Percentiles rank a stretch among this genome's conserved stretches.
phyloP scores from a whole-genome alignment of 192 early-diverging fungal species.

The Gonapodya prolifera region DNA sequence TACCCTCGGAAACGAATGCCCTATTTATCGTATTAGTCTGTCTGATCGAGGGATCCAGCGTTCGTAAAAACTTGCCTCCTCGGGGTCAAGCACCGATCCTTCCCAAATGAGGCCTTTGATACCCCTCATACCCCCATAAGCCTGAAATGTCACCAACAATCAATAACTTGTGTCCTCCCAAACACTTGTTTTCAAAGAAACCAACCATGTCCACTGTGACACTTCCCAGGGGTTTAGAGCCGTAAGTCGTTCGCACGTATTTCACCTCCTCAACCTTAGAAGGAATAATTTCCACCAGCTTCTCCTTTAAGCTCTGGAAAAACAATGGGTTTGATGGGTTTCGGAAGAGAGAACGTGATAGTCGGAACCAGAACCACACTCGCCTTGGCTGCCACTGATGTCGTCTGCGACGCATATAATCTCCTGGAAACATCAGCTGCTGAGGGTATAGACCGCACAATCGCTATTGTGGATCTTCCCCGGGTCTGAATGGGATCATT shows the following conservation, averaged over 20 bases:
- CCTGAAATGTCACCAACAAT: background rate
- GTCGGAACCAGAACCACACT: too few relatives aligned
- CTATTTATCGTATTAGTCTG: conserved; percentile 10
- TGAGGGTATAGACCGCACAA: too few relatives aligned
- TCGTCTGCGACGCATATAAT: too few relatives aligned
- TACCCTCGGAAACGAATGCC: conserved; percentile 96
- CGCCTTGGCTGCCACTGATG: too few relatives aligned
- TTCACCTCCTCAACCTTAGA: conserved; percentile 92
- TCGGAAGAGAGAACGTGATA: too few relatives aligned
- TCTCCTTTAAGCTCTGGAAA: conserved; percentile 88
- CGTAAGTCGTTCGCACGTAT: conserved; percentile 82
- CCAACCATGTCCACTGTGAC: conserved; percentile 92
- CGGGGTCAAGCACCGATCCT: conserved; percentile 90
- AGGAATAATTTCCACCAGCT: conserved; percentile 86
- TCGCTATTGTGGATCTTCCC: too few relatives aligned
- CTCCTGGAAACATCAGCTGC: too few relatives aligned
- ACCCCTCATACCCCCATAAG: conserved; percentile 97
- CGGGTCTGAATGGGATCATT: too few relatives aligned
- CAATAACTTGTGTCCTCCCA: background rate
- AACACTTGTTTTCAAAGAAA: background rate
- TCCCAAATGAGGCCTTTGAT: conserved; percentile 99
- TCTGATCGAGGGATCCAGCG: background rate
- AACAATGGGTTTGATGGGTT: too few relatives aligned
- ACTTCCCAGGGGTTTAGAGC: conserved; percentile 78
- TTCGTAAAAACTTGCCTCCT: conserved; percentile 43